Evolutionary conservation across 163 green algal species (phyloP).

Genomic region (Scenedesmus sp.): DNA sequence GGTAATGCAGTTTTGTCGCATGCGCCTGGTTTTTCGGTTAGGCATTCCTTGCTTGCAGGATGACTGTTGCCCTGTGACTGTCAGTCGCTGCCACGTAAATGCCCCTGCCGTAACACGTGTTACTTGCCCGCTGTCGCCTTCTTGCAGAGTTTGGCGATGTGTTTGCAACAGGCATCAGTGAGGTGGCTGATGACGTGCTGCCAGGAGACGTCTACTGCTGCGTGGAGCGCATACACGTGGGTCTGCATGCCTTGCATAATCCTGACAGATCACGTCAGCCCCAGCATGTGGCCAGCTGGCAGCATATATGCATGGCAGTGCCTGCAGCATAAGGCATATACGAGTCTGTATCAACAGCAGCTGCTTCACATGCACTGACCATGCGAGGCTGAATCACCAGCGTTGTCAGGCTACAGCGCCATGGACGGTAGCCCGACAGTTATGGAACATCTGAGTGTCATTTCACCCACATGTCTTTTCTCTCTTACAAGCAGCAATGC

Average conservation of each 20-base stretch:
- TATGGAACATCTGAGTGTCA: too few relatives aligned
- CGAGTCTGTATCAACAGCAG: not conserved
- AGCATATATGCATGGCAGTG: too few relatives aligned
- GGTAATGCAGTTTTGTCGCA: not conserved
- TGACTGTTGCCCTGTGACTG: not conserved
- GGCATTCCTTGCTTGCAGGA: too few relatives aligned
- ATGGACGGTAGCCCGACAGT: not conserved
- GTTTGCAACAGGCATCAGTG: constrained; percentile 15
- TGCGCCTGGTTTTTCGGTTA: too few relatives aligned
- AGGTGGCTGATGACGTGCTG: constrained; percentile 38
- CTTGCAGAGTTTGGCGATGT: constrained; percentile 33
- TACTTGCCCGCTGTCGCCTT: not conserved
- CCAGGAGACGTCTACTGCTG: constrained; percentile 61
- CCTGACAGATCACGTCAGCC: not conserved
- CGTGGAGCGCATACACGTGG: constrained; percentile 31
- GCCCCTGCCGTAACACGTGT: not conserved
- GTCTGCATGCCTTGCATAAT: constrained; percentile 10
- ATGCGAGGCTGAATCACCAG: too few relatives aligned
- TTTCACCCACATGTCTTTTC: too few relatives aligned
- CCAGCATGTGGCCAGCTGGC: too few relatives aligned
- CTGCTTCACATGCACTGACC: not conserved
- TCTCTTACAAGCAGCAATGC: too few relatives aligned
- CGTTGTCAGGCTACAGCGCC: too few relatives aligned
- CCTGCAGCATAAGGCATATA: too few relatives aligned
- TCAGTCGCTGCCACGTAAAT: not conserved